phyloP scores from a whole-genome alignment of 495 filamentous ascomycete species.

The Xanthoparmelia taractica region DNA sequence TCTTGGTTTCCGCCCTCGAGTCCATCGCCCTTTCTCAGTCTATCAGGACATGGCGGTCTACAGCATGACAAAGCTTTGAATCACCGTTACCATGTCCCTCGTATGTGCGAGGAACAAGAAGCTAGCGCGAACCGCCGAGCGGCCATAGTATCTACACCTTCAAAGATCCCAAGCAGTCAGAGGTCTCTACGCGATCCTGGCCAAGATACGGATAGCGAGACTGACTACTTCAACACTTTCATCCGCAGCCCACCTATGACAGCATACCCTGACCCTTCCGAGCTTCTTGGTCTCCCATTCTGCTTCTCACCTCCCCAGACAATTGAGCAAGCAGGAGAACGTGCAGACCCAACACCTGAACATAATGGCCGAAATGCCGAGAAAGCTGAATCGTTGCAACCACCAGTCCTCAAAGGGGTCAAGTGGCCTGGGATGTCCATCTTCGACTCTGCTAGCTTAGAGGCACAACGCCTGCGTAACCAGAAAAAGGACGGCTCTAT shows the following conservation, averaged over 20 bases:
- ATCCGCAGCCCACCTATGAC: slow-evolving; percentile 12
- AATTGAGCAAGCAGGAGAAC: neutral
- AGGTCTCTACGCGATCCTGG: neutral
- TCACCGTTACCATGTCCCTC: slow-evolving; percentile 32
- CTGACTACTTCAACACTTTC: slow-evolving; percentile 15
- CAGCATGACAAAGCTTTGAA: slow-evolving; percentile 8
- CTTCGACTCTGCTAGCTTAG: slow-evolving; percentile 74
- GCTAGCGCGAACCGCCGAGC: neutral
- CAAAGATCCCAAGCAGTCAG: neutral
- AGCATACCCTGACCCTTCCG: slow-evolving; percentile 21
- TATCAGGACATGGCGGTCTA: neutral
- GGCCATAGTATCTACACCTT: neutral
- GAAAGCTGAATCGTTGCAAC: slow-evolving; percentile 27
- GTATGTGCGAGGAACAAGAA: slow-evolving; percentile 26
- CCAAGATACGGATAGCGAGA: slow-evolving; percentile 1
- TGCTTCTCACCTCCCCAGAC: neutral
- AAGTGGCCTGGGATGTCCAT: slow-evolving; percentile 79
- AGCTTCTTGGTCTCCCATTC: neutral
- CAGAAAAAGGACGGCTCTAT: slow-evolving; percentile 74
- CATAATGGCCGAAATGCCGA: slow-evolving; percentile 35
- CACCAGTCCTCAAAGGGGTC: slow-evolving; percentile 61
- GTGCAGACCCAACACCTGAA: slow-evolving; percentile 6
- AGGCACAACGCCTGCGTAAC: slow-evolving; percentile 73
- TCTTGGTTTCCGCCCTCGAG: slow-evolving; percentile 4
- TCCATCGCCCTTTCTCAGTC: slow-evolving; percentile 5